Evolutionary conservation across 176 grass and related monocot genomes (phyloP).

Genomic region (Puya raimondii): DNA sequence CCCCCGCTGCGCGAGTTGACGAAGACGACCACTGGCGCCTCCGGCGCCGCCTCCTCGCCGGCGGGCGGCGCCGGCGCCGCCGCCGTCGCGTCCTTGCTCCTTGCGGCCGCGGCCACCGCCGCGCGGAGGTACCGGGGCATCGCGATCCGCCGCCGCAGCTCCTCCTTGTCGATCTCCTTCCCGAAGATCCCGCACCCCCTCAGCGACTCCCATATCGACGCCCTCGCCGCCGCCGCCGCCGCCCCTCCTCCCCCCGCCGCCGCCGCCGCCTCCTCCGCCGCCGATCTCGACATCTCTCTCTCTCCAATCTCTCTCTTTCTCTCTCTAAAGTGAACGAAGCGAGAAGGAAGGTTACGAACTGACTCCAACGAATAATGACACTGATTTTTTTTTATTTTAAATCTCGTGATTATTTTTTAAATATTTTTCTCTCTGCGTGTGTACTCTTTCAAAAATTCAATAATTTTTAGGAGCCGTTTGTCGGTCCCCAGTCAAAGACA

Average conservation of each 20-base stretch:
- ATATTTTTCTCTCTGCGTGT: too few relatives aligned
- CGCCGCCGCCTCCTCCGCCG: slow-evolving; percentile 5
- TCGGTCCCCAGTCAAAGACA: too few relatives aligned
- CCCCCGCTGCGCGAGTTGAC: slow-evolving; percentile 85
- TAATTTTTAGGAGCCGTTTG: too few relatives aligned
- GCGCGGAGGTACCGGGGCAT: slow-evolving; percentile 64
- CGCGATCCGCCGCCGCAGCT: slow-evolving; percentile 54
- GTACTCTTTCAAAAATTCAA: too few relatives aligned
- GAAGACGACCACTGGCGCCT: slow-evolving; percentile 75
- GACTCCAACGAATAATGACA: background rate
- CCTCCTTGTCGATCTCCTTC: slow-evolving; percentile 63
- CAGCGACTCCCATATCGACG: slow-evolving; percentile 86
- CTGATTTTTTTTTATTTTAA: too few relatives aligned
- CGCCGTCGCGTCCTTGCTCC: slow-evolving; percentile 32
- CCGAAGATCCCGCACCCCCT: slow-evolving; percentile 57
- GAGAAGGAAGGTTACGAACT: slow-evolving; percentile 5
- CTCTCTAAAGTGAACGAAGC: slow-evolving; percentile 7
- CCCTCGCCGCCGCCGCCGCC: slow-evolving; percentile 46
- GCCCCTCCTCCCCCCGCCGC: slow-evolving; percentile 3
- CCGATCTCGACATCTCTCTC: slow-evolving; percentile 33
- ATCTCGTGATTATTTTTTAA: too few relatives aligned
- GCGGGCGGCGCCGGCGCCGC: background rate
- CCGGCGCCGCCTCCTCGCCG: slow-evolving; percentile 12
- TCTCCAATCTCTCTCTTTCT: slow-evolving; percentile 1
- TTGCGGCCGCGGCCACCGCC: slow-evolving; percentile 41